phyloP scores from a whole-genome alignment of 495 filamentous ascomycete species.

The Bacidia gigantensis region DNA sequence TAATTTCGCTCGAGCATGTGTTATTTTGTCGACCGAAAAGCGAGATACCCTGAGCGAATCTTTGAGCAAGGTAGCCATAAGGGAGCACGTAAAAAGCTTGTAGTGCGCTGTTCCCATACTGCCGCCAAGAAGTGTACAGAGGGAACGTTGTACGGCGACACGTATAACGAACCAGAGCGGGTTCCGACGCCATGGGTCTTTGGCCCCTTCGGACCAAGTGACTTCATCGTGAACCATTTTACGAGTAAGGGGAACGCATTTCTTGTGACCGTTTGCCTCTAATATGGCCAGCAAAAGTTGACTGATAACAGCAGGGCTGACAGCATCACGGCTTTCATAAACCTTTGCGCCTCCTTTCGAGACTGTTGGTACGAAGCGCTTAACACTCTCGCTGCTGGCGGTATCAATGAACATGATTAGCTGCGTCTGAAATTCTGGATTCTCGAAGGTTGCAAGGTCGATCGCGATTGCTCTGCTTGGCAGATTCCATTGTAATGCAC shows the following conservation, averaged over 20 bases:
- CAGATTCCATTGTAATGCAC: conserved; percentile 36
- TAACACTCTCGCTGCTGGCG: conserved; percentile 41
- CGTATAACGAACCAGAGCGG: conserved; percentile 47
- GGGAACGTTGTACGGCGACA: conserved; percentile 36
- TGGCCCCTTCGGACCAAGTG: conserved; percentile 24
- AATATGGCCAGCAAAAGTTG: conserved; percentile 43
- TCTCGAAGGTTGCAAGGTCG: conserved; percentile 22
- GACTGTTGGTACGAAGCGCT: conserved; percentile 35
- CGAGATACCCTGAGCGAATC: neutral
- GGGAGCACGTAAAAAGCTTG: conserved; percentile 39
- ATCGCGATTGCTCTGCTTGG: conserved; percentile 29
- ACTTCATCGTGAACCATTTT: conserved; percentile 51
- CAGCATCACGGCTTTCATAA: conserved; percentile 41
- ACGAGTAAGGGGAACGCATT: conserved; percentile 24
- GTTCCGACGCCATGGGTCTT: conserved; percentile 42
- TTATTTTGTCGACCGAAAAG: neutral
- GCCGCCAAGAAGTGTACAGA: conserved; percentile 31
- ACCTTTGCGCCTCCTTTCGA: conserved; percentile 34
- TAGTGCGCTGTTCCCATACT: conserved; percentile 38
- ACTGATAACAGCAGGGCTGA: conserved; percentile 37
- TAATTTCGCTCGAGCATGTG: neutral
- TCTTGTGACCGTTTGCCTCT: conserved; percentile 33
- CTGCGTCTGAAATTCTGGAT: conserved; percentile 31
- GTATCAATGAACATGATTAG: conserved; percentile 44
- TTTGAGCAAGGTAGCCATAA: neutral